Conservation (phyloP, 2,329 filamentous ascomycete species). For the Coniosporium tulheliwenetii region DNA sequence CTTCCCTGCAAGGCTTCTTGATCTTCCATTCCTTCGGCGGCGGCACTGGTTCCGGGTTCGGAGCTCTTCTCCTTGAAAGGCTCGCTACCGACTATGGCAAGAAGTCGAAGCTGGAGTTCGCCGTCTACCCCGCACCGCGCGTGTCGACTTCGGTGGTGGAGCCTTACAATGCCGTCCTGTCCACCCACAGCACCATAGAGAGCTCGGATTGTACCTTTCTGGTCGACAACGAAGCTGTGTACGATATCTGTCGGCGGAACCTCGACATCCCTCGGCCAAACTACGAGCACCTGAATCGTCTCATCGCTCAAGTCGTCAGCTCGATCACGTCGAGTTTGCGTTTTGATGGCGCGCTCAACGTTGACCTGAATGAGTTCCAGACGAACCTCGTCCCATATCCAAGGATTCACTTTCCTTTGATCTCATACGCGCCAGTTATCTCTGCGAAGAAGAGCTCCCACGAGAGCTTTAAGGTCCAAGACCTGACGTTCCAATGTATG, state of each 20-base stretch:
- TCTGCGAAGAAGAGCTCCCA: slow-evolving; percentile 64
- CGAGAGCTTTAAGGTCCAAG: slow-evolving; percentile 75
- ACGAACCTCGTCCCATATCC: slow-evolving; percentile 61
- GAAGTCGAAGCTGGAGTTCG: slow-evolving; percentile 64
- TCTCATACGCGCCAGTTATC: slow-evolving; percentile 57
- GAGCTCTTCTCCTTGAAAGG: slow-evolving; percentile 55
- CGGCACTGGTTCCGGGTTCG: slow-evolving; percentile 58
- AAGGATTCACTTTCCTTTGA: slow-evolving; percentile 58
- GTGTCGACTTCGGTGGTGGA: slow-evolving; percentile 57
- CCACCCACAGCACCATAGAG: slow-evolving; percentile 61
- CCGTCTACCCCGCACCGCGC: slow-evolving; percentile 54
- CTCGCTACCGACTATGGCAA: slow-evolving; percentile 61
- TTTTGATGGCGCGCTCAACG: slow-evolving; percentile 58
- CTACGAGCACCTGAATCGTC: slow-evolving; percentile 57
- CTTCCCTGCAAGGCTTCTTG: slow-evolving; percentile 56
- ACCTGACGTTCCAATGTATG: slow-evolving; percentile 60
- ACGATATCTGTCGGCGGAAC: slow-evolving; percentile 60
- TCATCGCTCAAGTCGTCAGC: slow-evolving; percentile 60
- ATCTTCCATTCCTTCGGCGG: slow-evolving; percentile 64
- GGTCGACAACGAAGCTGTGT: slow-evolving; percentile 61
- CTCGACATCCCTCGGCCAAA: slow-evolving; percentile 53
- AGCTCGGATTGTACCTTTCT: slow-evolving; percentile 69
- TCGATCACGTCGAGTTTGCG: slow-evolving; percentile 59
- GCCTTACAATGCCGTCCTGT: slow-evolving; percentile 60
- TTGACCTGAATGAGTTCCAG: slow-evolving; percentile 65